These are phyloP conservation scores for Phellinidium pouzarii DNA, from an alignment of 1,284 basidiomycete genomes.

Conservation along the genomic window DNA sequence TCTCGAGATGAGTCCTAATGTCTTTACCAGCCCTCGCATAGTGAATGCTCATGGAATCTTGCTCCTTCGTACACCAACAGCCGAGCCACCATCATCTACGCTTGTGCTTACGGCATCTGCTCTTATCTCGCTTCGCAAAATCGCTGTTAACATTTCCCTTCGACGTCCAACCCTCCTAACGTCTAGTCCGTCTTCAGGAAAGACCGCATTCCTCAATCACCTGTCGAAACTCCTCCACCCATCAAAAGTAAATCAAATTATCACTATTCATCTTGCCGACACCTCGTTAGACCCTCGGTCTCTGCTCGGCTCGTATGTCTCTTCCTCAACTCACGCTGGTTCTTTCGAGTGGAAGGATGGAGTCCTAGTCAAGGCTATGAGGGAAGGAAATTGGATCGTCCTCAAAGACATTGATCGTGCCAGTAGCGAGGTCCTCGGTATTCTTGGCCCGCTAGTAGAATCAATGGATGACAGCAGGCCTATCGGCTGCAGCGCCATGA, in stretches of 20 bases:
- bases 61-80: conserved; percentile 38
- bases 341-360: conserved; percentile 97
- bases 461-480: conserved; percentile 69
- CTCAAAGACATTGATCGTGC: conserved; percentile 91
- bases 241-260: conserved; percentile 50
- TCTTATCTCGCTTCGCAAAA: conserved; percentile 47
- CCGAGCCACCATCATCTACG: conserved; percentile 25
- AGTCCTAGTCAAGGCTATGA: conserved; percentile 85
- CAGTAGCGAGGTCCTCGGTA: conserved; percentile 79
- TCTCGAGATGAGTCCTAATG: conserved; percentile 21
- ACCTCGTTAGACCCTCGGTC: conserved; percentile 93
- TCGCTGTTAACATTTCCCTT: conserved; percentile 63
- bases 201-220: conserved; percentile 76
- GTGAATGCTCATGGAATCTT: conserved; percentile 62
- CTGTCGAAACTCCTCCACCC: conserved; percentile 64
- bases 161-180: conserved; percentile 80
- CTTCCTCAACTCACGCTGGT: conserved; percentile 80
- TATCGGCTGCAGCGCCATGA: conserved; percentile 66
- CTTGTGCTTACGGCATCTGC: conserved; percentile 69
- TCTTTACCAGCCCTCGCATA: conserved; percentile 41
- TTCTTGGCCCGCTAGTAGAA: conserved; percentile 78
- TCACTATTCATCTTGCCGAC: conserved; percentile 88
- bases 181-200: conserved; percentile 87
- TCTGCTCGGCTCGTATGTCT: conserved; percentile 89
- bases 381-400: conserved; percentile 90